A percentile compares a stretch with the other conserved stretches of the same genome.
phyloP scores from a whole-genome alignment of 495 filamentous ascomycete genomes.

The Neurospora sp. region DNA sequence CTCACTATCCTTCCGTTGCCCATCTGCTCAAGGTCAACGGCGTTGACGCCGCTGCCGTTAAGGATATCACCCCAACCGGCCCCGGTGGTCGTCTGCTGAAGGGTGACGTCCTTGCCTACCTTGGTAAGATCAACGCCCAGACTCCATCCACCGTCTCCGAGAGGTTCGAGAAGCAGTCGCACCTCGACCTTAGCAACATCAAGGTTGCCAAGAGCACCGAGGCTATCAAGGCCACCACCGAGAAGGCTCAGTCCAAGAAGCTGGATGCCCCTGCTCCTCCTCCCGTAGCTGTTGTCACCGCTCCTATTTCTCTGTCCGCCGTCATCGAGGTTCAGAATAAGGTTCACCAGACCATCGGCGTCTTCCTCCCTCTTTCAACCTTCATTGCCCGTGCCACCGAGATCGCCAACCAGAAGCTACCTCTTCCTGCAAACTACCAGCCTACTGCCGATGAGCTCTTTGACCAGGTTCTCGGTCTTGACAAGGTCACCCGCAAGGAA shows the following conservation, averaged over 20 bases:
- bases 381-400: conserved; percentile 78
- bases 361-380: conserved; percentile 73
- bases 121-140: conserved; percentile 61
- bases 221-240: conserved; percentile 29
- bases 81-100: conserved; percentile 87
- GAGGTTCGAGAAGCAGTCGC: conserved; percentile 60
- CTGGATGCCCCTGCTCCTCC: conserved; percentile 24
- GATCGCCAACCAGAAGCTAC: conserved; percentile 77
- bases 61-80: conserved; percentile 77
- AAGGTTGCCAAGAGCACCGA: conserved; percentile 59
- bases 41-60: conserved; percentile 57
- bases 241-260: conserved; percentile 25
- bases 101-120: conserved; percentile 86
- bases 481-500: conserved; percentile 34
- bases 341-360: conserved; percentile 61
- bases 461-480: conserved; percentile 71
- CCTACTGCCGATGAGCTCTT: conserved; percentile 77
- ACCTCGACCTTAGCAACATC: conserved; percentile 92
- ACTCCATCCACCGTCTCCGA: conserved; percentile 60
- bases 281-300: conserved; percentile 45
- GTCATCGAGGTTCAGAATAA: conserved; percentile 73
- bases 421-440: conserved; percentile 47
- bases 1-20: conserved; percentile 76
- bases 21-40: conserved; percentile 70
- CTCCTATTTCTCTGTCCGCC: conserved; percentile 67